Base-by-base conservation (phyloP, 2,329 filamentous ascomycete species). In the Colletotrichum destructivum region DNA sequence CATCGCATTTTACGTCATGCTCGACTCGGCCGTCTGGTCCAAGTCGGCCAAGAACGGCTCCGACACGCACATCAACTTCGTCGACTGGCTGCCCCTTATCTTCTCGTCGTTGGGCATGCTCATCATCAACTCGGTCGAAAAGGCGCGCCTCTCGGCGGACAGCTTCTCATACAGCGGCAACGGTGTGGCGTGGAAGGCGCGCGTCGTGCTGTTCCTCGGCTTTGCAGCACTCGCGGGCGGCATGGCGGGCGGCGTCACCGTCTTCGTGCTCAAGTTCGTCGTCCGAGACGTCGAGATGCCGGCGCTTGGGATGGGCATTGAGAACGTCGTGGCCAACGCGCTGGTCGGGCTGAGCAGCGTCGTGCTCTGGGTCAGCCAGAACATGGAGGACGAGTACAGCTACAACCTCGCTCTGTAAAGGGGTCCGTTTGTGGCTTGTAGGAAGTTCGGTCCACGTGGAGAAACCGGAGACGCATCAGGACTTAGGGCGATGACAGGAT, bases 331-430 rank as follows among this genome's bases (percentile, higher is more conserved):
- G 46, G 88, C 89, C 74, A 92, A 92, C 81, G 89, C 84, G 35
- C 82, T 91, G 46, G 89, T 92, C 66, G 90, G 90, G 64, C 79
- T 90, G 66, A 90, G 89, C 81, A 88, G 88, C 26, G 89, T 91
- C 59, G 87, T 92, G 72, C 85, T 92, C 52, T 92, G 90, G 90
- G 82, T 92, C 66, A 90, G 88, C 82, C 90, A 92, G 85, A 92
- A 92, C 77, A 92, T 92, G 88, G 90, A 92, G 83, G 90, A 92
- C 77, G 90, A 92, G 81, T 92, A 92, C 76, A 87, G 89, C 57
- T 92, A 92, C 81, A 92, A 91, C 80, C 81, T 92, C 75, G 86
- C 90, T 71, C 84, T 92, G 74, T 91, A 80, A 82, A 68, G 95
- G 69, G 93, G 21, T n/a, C 21, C 2, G 95, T 7, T 91, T 94